A percentile compares a stretch with the other conserved stretches of the same genome.
These are phyloP conservation scores for Leccinum variicolor DNA, from an alignment of 768 basidiomycete genomes.

Conservation along the genomic window DNA sequence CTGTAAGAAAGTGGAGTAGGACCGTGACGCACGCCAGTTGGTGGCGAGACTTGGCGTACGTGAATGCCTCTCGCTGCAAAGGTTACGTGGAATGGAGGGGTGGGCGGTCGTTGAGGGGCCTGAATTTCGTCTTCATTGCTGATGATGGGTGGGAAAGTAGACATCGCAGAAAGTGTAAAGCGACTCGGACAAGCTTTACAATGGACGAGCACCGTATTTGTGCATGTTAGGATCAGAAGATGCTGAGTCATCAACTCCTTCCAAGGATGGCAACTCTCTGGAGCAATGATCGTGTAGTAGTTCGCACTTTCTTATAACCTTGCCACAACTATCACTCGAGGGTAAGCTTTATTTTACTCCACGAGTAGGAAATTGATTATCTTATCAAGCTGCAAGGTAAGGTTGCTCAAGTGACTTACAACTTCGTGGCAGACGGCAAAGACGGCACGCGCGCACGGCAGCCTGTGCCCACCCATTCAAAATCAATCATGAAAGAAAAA, in stretches of 20 bases:
- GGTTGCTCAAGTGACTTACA: background rate
- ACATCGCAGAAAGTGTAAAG: conserved; percentile 15
- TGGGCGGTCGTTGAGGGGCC: conserved; percentile 58
- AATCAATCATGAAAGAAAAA: conserved; percentile 10
- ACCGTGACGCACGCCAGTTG: conserved; percentile 10
- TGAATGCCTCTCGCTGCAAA: conserved; percentile 69
- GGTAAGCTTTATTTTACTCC: no score
- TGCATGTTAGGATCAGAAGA: conserved; percentile 22
- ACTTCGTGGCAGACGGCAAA: background rate
- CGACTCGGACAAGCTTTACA: background rate
- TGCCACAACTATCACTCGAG: no score
- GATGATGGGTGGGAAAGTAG: conserved; percentile 16
- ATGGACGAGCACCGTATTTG: conserved; percentile 18
- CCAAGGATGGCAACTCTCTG: no score
- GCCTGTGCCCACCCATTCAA: background rate
- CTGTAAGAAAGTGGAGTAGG: conserved; percentile 35
- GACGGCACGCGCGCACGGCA: no score
- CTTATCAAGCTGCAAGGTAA: no score
- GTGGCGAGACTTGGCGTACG: conserved; percentile 40
- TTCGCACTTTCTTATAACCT: no score
- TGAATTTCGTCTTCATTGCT: conserved; percentile 56
- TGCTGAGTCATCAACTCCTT: conserved; percentile 4
- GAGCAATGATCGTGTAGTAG: no score
- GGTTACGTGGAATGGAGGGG: conserved; percentile 69
- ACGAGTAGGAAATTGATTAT: no score